Evolutionary conservation across 2,329 filamentous ascomycete species (phyloP).

Genomic region (Penicillium oxalicum): DNA sequence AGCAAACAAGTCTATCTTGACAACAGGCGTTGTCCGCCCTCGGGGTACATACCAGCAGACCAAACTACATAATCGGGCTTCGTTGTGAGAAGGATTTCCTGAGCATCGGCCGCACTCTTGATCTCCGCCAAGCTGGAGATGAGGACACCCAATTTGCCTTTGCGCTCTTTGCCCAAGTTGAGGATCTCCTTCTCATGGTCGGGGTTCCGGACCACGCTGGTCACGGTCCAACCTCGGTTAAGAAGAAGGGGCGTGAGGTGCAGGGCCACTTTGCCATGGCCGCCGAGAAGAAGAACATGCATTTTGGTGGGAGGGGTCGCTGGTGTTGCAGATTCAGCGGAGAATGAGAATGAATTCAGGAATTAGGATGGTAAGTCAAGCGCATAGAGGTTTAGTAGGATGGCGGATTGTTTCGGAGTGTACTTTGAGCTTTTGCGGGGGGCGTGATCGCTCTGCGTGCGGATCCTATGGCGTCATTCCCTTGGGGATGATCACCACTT

Average conservation of each 20-base stretch:
- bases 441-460: no score
- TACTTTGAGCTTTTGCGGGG: no score
- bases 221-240: conserved; percentile 67
- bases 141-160: conserved; percentile 62
- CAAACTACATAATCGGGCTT: conserved; percentile 44
- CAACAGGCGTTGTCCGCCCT: no score
- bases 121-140: conserved; percentile 68
- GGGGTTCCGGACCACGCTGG: conserved; percentile 68
- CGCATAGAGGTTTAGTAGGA: no score
- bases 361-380: no score
- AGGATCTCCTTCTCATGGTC: conserved; percentile 61
- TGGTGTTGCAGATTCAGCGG: no score
- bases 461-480: no score
- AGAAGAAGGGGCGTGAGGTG: conserved; percentile 71
- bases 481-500: no score
- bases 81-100: conserved; percentile 49
- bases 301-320: conserved; percentile 12
- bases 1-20: no score
- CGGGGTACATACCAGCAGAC: conserved; percentile 37
- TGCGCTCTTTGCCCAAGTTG: conserved; percentile 51
- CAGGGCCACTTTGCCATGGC: conserved; percentile 73
- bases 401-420: no score
- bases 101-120: conserved; percentile 56
- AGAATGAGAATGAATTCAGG: no score
- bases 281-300: conserved; percentile 68